These are phyloP conservation scores for Trichosporon sp. DNA, from an alignment of 1,284 basidiomycete genomes.

Conservation along the genomic window DNA sequence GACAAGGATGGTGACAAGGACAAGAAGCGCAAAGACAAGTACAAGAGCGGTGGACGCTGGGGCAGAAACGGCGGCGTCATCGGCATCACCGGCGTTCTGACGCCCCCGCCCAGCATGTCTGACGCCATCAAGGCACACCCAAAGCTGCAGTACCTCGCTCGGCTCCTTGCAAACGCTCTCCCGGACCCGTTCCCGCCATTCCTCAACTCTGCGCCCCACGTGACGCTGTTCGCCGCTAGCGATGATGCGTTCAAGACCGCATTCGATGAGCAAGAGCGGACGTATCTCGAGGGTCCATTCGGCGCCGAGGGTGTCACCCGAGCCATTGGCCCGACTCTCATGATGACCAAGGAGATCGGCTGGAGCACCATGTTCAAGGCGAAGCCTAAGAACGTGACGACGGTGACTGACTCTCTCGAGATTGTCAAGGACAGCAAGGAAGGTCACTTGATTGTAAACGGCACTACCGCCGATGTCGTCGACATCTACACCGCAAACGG, in stretches of 20 bases:
- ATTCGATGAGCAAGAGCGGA: slow-evolving; percentile 68
- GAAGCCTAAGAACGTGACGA: slow-evolving; percentile 22
- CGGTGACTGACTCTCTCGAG: slow-evolving; percentile 60
- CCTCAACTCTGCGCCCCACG: slow-evolving; percentile 61
- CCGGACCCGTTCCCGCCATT: slow-evolving; percentile 64
- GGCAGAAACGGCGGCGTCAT: slow-evolving; percentile 77
- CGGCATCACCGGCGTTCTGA: slow-evolving; percentile 73
- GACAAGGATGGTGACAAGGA: slow-evolving; percentile 34
- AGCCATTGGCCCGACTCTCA: slow-evolving; percentile 70
- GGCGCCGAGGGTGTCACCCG: slow-evolving; percentile 74
- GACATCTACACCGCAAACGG: slow-evolving; percentile 94
- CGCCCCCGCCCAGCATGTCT: slow-evolving; percentile 71
- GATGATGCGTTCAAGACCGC: slow-evolving; percentile 73
- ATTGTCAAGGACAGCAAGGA: slow-evolving; percentile 65
- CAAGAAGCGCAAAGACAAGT: slow-evolving; percentile 37
- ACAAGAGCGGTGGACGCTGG: slow-evolving; percentile 55
- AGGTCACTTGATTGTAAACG: slow-evolving; percentile 65
- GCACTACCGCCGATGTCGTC: slow-evolving; percentile 65
- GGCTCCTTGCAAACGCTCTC: slow-evolving; percentile 64
- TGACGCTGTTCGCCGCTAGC: slow-evolving; percentile 88
- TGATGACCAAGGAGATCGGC: slow-evolving; percentile 63
- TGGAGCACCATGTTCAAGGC: slow-evolving; percentile 46
- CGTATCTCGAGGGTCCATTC: slow-evolving; percentile 83
- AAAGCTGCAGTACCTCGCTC: slow-evolving; percentile 68
- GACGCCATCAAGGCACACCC: slow-evolving; percentile 66